A percentile compares a stretch with the other conserved stretches of the same genome.
Evolutionary conservation across 1,284 basidiomycete genomes (phyloP).

Genomic region (Fistulinella cinereoalba): DNA sequence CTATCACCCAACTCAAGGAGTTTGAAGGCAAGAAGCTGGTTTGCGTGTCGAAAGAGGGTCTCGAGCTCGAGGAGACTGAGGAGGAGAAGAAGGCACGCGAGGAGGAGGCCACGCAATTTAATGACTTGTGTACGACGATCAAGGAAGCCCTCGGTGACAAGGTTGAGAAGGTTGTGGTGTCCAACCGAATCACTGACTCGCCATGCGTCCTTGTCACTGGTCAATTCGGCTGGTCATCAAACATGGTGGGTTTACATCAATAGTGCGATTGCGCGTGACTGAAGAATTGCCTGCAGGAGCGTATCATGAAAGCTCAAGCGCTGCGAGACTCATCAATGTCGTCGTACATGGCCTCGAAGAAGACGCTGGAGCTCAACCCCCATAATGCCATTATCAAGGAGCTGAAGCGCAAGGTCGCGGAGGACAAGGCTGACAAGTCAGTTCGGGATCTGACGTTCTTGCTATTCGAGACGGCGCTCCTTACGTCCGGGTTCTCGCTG

Average conservation of each 20-base stretch:
- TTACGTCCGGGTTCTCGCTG: conserved; percentile 92
- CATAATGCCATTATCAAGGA: conserved; percentile 94
- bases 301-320: conserved; percentile 99
- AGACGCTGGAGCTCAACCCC: conserved; percentile 98
- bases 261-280: conserved; percentile 2
- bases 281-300: conserved; percentile 53
- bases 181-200: conserved; percentile 96
- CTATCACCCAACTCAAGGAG: conserved; percentile 98
- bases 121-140: conserved; percentile 90
- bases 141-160: conserved; percentile 99
- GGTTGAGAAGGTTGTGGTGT: conserved; percentile 99
- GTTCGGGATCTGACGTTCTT: conserved; percentile 95
- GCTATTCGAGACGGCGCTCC: conserved; percentile 94
- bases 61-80: conserved; percentile 98
- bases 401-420: conserved; percentile 90
- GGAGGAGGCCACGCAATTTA: conserved; percentile 82
- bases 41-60: conserved; percentile 98
- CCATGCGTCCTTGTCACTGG: conserved; percentile 97
- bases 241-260: conserved; percentile 70
- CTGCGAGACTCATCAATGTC: conserved; percentile 99
- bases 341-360: conserved; percentile 98
- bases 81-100: conserved; percentile 95
- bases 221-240: conserved; percentile 99
- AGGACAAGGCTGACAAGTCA: conserved; percentile 98
- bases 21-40: conserved; percentile 98